A percentile compares a stretch with the other conserved stretches of the same genome.
phyloP scores from a whole-genome alignment of 305 asterid genomes.

The Plantago lanceolata region DNA sequence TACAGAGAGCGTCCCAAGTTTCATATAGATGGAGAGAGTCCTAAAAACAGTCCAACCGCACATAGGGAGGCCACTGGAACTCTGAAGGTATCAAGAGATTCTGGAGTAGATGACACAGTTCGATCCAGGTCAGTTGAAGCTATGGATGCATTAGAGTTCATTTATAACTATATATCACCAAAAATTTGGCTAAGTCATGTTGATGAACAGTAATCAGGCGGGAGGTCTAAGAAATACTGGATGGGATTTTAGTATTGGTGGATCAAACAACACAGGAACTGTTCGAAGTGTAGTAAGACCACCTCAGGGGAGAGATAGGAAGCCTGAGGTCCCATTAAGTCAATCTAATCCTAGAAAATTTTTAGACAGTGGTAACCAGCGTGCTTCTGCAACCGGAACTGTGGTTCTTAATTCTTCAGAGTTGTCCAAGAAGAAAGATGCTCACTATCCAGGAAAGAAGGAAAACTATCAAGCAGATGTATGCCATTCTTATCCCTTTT shows the following conservation, averaged over 20 bases:
- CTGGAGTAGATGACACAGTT: conserved; percentile 50
- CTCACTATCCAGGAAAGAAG: conserved; percentile 38
- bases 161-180: conserved; percentile 16
- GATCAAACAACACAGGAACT: conserved; percentile 63
- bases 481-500: conserved; percentile 33
- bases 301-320: conserved; percentile 80
- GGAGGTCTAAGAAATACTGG: conserved; percentile 59
- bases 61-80: conserved; percentile 75
- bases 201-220: conserved; percentile 55
- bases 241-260: conserved; percentile 95
- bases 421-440: conserved; percentile 40
- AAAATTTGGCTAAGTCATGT: conserved; percentile 29
- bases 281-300: conserved; percentile 74
- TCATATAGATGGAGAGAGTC: conserved; percentile 57
- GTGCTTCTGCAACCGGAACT: conserved; percentile 64
- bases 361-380: conserved; percentile 46
- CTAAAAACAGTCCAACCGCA: conserved; percentile 48
- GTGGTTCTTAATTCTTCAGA: conserved; percentile 39
- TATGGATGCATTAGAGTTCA: conserved; percentile 20
- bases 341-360: conserved; percentile 50
- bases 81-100: conserved; percentile 54
- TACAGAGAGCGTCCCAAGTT: conserved; percentile 75
- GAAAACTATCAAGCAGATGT: conserved; percentile 57
- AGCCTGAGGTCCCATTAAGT: conserved; percentile 52
- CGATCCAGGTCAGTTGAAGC: conserved; percentile 48